A percentile compares a stretch with the other conserved stretches of the same genome.
Conservation (phyloP, 2,329 filamentous ascomycete species). For the Aspergillus felis region DNA sequence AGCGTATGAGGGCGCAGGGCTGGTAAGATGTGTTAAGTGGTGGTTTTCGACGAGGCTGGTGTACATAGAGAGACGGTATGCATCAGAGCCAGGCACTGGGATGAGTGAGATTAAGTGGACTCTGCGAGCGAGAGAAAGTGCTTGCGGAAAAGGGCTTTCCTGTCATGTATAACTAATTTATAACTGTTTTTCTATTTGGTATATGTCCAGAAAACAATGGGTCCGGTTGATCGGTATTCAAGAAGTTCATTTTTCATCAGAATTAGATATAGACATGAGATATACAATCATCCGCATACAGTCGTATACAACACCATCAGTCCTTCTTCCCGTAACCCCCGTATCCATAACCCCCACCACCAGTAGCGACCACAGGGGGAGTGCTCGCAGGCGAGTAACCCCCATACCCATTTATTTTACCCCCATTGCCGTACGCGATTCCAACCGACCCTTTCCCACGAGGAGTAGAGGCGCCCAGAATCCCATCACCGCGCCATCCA, state of each 20-base stretch:
- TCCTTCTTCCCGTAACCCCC: slow-evolving; percentile 43
- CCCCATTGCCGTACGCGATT: slow-evolving; percentile 52
- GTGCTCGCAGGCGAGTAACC: slow-evolving; percentile 46
- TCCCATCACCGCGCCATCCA: slow-evolving; percentile 45
- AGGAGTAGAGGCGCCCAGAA: slow-evolving; percentile 43
- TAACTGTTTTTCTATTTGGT: slow-evolving; percentile 14
- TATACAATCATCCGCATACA: slow-evolving; percentile 2
- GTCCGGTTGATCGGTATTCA: neutral
- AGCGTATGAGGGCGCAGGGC: slow-evolving; percentile 44
- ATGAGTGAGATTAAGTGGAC: neutral
- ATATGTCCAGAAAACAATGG: slow-evolving; percentile 1
- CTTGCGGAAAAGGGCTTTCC: neutral
- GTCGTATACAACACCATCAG: slow-evolving; percentile 19
- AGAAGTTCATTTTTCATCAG: neutral
- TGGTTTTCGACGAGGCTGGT: neutral
- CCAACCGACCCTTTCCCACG: slow-evolving; percentile 46
- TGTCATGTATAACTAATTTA: slow-evolving; percentile 11
- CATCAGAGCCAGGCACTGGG: neutral
- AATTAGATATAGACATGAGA: slow-evolving; percentile 7
- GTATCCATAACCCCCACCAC: slow-evolving; percentile 29
- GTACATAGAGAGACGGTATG: slow-evolving; percentile 2
- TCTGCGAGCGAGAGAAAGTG: no score
- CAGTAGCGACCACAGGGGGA: slow-evolving; percentile 19
- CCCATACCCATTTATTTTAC: slow-evolving; percentile 54
- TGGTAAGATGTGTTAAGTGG: slow-evolving; percentile 30